phyloP scores from a whole-genome alignment of 768 basidiomycete genomes.

The Tulasnella sp. region DNA sequence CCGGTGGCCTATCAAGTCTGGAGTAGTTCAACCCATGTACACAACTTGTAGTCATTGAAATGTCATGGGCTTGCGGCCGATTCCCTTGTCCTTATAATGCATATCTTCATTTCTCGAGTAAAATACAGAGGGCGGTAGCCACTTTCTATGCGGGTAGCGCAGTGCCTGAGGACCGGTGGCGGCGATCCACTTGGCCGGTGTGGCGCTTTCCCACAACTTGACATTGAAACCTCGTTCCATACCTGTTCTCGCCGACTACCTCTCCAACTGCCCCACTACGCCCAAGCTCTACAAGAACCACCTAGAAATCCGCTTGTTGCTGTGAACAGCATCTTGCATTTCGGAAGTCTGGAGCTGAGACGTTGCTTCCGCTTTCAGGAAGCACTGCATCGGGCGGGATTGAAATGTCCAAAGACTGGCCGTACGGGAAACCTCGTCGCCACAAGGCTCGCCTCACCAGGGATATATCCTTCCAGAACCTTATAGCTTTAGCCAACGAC shows the following conservation, averaged over 20 bases:
- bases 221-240: background rate
- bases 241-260: background rate
- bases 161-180: background rate
- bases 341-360: background rate
- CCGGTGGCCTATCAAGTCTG: no score
- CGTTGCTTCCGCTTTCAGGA: background rate
- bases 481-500: constrained; percentile 77
- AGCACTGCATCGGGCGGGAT: background rate
- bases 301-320: background rate
- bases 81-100: no score
- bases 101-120: no score
- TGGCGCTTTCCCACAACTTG: background rate
- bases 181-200: background rate
- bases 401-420: background rate
- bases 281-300: background rate
- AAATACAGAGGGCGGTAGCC: no score
- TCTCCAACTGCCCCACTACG: background rate
- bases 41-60: background rate
- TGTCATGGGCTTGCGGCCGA: background rate
- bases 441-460: background rate
- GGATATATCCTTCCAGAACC: constrained; percentile 60
- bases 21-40: no score
- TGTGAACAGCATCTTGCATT: background rate
- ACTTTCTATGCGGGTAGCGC: background rate
- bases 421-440: background rate